A percentile compares a stretch with the other conserved stretches of the same genome.
phyloP scores from a whole-genome alignment of 2,329 filamentous ascomycete genomes.

The Alternaria solani region DNA sequence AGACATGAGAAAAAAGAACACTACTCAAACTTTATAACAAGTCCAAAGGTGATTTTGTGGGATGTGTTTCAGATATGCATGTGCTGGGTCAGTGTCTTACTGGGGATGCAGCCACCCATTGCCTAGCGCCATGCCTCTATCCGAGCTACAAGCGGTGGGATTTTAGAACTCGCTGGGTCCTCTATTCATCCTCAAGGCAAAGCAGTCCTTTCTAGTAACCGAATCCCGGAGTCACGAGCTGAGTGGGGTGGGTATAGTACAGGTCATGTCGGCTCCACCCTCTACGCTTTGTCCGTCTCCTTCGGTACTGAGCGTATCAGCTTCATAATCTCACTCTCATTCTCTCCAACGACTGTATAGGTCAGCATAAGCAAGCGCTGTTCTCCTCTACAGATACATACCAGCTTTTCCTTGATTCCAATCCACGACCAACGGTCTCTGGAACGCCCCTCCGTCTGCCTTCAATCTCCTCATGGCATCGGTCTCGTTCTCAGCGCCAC shows the following conservation, averaged over 20 bases:
- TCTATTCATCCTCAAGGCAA: not conserved
- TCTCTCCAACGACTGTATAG: constrained; percentile 69
- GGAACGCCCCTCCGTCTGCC: constrained; percentile 72
- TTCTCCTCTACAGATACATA: constrained; percentile 36
- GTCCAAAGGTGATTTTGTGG: not conserved
- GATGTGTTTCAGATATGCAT: constrained; percentile 20
- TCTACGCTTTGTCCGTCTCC: constrained; percentile 39
- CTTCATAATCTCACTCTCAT: constrained; percentile 88
- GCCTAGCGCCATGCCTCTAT: constrained; percentile 10
- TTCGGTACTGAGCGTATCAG: constrained; percentile 70
- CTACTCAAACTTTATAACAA: not conserved
- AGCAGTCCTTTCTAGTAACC: not conserved
- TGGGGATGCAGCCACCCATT: constrained; percentile 28
- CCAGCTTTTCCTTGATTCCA: constrained; percentile 90
- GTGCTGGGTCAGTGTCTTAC: constrained; percentile 1
- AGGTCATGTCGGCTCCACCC: constrained; percentile 4
- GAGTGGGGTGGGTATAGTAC: constrained; percentile 13
- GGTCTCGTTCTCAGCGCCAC: constrained; percentile 74
- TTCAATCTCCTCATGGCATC: constrained; percentile 85
- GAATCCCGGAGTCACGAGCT: not conserved
- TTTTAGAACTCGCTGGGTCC: not conserved
- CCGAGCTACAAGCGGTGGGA: constrained; percentile 12
- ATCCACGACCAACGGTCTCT: constrained; percentile 86
- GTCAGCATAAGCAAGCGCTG: constrained; percentile 15
- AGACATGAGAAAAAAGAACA: not conserved